A percentile compares a stretch with the other conserved stretches of the same genome.
Evolutionary conservation across 2,329 filamentous ascomycete species (phyloP).

Genomic region (Rutstroemia sp.): DNA sequence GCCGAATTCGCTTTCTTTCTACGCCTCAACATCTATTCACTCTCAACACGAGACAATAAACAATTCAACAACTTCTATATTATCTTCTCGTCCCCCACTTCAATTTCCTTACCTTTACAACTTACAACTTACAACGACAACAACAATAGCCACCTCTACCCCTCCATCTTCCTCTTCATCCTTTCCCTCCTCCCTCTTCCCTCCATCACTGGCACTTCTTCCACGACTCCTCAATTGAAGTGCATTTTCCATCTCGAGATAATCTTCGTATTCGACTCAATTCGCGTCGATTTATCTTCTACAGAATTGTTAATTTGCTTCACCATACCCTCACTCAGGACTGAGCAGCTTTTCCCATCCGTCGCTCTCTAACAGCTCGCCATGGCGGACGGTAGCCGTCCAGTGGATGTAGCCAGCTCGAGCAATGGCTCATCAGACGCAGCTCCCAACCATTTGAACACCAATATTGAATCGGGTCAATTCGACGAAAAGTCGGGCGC

Average conservation of each 20-base stretch:
- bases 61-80: too few relatives aligned
- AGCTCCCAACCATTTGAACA: conserved; percentile 39
- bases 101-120: too few relatives aligned
- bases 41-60: too few relatives aligned
- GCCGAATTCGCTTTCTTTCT: too few relatives aligned
- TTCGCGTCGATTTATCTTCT: not conserved
- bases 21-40: too few relatives aligned
- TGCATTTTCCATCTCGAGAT: not conserved
- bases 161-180: not conserved
- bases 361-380: conserved; percentile 11
- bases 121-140: too few relatives aligned
- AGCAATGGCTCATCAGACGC: conserved; percentile 14
- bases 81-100: too few relatives aligned
- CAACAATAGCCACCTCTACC: too few relatives aligned
- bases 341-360: conserved; percentile 4
- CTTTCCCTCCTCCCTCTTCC: not conserved
- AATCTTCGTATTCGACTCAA: not conserved
- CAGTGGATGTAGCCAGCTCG: conserved; percentile 14
- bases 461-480: conserved; percentile 55
- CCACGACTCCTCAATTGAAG: not conserved
- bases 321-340: not conserved
- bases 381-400: conserved; percentile 18
- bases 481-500: conserved; percentile 53
- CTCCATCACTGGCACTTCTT: not conserved
- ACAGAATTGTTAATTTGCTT: not conserved